Evolutionary conservation across 148 eudicot genomes (phyloP), one percentile per base, ranked within the genome.

Genomic region (Agrostemma githago): DNA sequence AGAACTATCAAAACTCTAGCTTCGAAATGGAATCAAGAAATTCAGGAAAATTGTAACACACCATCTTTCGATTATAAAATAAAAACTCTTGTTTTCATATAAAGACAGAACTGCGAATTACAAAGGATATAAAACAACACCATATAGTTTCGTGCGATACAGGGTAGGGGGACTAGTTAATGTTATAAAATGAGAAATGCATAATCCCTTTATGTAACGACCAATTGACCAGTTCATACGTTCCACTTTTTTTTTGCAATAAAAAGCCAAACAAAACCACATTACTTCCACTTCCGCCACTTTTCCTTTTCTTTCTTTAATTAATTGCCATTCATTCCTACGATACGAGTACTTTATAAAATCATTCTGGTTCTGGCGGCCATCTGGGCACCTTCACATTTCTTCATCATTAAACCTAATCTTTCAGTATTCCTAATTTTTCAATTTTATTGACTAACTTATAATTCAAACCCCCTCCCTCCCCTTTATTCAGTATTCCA

Each of bases 321-420:
- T 59, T 59, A 59, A 20, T 61, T 61, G 65, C 65, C 65, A 61
- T 61, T 61, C 65, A 59, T 59, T 59, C 19, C 17, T 59, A 15
- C 5, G 7, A 59, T 5, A 16, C 62, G 34, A 26, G 34, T 26
- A 26, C 34, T 16, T 57, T 14, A n/a, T 4, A 57, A 5, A 59
- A 59, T 12, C 17, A 54, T 54, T 2, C 34, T 15, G 14, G 7
- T 61, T 11, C 3, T 26, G 26, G 21, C 9, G 17, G 17, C 26
- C 14, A 61, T 61, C 39, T 61, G 34, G 21, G 8, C 8, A 61
- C 21, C 62, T 59, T 59, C 26, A 19, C 62, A 59, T 59, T 59
- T 19, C 62, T 14, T 59, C 62, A 59, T 59, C 26, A 59, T 59
- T n/a, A 59, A 54, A 53, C 62, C 62, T n/a, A 59, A 59, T n/a